Conservation (phyloP, 768 basidiomycete species). For the Harrya chromipes region DNA sequence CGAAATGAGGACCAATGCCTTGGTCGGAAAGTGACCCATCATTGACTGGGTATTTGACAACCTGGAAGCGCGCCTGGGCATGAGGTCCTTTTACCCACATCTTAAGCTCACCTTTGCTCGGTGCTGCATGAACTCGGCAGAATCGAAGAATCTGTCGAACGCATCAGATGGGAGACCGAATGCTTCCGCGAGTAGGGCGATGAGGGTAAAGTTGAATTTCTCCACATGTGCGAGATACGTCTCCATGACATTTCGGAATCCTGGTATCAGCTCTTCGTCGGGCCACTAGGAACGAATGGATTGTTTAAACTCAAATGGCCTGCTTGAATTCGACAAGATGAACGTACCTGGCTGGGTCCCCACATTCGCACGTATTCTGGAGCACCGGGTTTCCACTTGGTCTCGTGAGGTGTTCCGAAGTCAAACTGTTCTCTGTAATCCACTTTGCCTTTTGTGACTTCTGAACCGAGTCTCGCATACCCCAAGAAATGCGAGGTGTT, state of each 20-base stretch:
- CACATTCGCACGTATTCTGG: constrained; percentile 69
- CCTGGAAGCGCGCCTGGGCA: constrained; percentile 16
- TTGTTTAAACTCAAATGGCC: neutral
- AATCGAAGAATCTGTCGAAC: constrained; percentile 60
- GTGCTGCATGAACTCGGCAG: constrained; percentile 63
- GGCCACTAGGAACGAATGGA: constrained; percentile 59
- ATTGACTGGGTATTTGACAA: constrained; percentile 73
- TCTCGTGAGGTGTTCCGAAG: constrained; percentile 64
- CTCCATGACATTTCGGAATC: constrained; percentile 57
- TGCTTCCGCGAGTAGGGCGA: constrained; percentile 62
- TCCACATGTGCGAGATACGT: constrained; percentile 61
- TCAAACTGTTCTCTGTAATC: constrained; percentile 83
- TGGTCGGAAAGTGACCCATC: constrained; percentile 49
- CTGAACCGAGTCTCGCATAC: constrained; percentile 68
- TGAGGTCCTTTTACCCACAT: neutral
- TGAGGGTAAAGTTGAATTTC: constrained; percentile 57
- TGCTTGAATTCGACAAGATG: neutral
- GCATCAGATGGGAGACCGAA: constrained; percentile 61
- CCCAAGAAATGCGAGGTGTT: constrained; percentile 80
- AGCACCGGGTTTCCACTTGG: constrained; percentile 57
- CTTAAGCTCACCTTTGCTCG: constrained; percentile 49
- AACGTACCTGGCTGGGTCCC: constrained; percentile 69
- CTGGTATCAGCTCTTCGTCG: constrained; percentile 63
- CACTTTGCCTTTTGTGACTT: constrained; percentile 68
- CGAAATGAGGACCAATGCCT: constrained; percentile 84